Base-by-base conservation (phyloP, 2,329 filamentous ascomycete species). In the Cladophialophora bantiana region DNA sequence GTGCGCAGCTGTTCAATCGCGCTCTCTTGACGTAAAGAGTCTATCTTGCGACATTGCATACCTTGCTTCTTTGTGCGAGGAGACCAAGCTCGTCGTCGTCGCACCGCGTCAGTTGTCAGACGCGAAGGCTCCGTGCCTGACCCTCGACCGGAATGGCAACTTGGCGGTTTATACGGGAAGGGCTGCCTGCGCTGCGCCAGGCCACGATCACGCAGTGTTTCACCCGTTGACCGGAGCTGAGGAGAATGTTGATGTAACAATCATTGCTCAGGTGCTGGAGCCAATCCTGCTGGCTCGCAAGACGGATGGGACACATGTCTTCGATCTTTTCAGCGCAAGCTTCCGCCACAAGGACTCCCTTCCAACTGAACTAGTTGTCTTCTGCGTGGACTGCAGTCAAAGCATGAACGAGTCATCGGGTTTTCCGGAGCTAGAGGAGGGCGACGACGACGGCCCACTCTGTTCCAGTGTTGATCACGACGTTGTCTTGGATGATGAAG, bases 111-210 rank as follows among this genome's bases (percentile, higher is more conserved):
- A 70, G 18, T 69, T 78, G 4, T 70, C 72, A 4, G 76, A 74
- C 12, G 72, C 73, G 9, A 73, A 75, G 0, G 67, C 73, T 7
- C 77, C 77, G 26, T 74, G 73, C 35, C 64, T 80, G 36, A 79
- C 77, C 1, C 72, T 80, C 18, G 78, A 79, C 55, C 68, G 74
- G 10, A 40, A 74, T 7, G 77, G 76, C 3, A 69, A 75, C 32
- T 62, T 78, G 10, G 76, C 77, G 7, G 77, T 78, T 9, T 79
- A 78, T 59, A 71, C 74, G n/a, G 78, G 78, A 1, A 72, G 76
- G 32, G 69, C 75, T 63, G 71, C 68, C 2, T 80, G 76, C 55
- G 73, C 73, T 15, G 69, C 48, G 4, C 75, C 77, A 2, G 76
- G 77, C 4, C 66, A 74, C 36, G 77, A 79, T 35, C 74, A 75